Conservation (phyloP, 78 protist genomes). For the Dictyostelium capitatum region DNA sequence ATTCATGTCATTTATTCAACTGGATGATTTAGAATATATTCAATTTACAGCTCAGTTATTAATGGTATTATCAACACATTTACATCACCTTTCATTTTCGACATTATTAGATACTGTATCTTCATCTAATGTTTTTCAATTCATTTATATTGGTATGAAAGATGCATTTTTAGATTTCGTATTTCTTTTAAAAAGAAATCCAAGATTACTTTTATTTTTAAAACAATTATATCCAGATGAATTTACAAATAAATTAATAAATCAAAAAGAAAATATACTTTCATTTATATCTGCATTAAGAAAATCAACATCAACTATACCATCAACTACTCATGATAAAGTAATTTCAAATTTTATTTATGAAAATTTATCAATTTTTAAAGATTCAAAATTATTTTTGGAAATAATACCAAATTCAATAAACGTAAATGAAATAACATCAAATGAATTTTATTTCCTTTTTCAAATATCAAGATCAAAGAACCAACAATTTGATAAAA, state of each 20-base stretch:
- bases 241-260: not conserved
- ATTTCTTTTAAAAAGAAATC: not conserved
- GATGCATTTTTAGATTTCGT: not conserved
- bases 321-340: too few relatives aligned
- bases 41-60: not conserved
- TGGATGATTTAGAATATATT: not conserved
- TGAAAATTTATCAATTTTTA: not conserved
- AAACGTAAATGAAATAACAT: too few relatives aligned
- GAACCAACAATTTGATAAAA: too few relatives aligned
- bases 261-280: slow-evolving; percentile 1
- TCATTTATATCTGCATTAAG: too few relatives aligned
- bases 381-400: not conserved
- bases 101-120: not conserved
- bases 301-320: too few relatives aligned
- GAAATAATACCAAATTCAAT: not conserved
- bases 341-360: not conserved
- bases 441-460: too few relatives aligned
- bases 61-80: not conserved
- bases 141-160: not conserved
- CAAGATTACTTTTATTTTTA: not conserved
- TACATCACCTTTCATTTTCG: not conserved
- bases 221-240: not conserved
- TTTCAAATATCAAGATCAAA: too few relatives aligned
- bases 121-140: not conserved
- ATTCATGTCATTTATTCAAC: not conserved